Conservation (phyloP, 495 filamentous ascomycete genomes). For the Alectoria sarmentosa region DNA sequence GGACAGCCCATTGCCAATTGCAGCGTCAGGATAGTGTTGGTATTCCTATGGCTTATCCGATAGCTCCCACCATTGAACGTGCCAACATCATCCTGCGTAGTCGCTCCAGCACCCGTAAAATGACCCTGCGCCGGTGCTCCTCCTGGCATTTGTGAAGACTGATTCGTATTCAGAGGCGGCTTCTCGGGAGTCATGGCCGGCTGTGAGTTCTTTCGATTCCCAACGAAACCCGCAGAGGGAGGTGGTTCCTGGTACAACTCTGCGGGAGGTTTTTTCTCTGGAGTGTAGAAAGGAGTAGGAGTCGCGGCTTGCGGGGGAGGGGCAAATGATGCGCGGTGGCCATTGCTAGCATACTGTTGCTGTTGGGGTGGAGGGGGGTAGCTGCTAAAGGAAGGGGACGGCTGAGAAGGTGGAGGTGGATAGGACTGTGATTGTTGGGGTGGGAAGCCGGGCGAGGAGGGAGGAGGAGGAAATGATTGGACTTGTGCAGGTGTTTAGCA, state of each 20-base stretch:
- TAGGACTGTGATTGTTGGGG: conserved; percentile 32
- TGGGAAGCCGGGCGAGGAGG: conserved; percentile 29
- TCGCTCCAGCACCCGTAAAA: conserved; percentile 48
- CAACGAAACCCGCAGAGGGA: conserved; percentile 22
- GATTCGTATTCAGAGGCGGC: conserved; percentile 24
- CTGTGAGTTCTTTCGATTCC: conserved; percentile 21
- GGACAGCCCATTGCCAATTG: conserved; percentile 89
- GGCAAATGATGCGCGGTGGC: conserved; percentile 24
- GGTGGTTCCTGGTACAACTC: conserved; percentile 24
- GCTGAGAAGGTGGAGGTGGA: conserved; percentile 34
- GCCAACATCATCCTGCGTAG: conserved; percentile 69
- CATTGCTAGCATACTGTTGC: conserved; percentile 26
- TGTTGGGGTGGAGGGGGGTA: conserved; percentile 28
- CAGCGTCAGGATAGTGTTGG: conserved; percentile 81
- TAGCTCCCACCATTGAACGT: conserved; percentile 96
- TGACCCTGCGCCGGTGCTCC: conserved; percentile 46
- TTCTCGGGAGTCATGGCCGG: conserved; percentile 26
- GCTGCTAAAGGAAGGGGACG: conserved; percentile 14
- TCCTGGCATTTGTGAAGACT: conserved; percentile 28
- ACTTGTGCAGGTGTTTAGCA: conserved; percentile 14
- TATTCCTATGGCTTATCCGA: conserved; percentile 85
- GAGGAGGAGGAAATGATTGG: conserved; percentile 27
- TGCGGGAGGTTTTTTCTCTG: conserved; percentile 20
- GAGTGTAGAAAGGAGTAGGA: conserved; percentile 12
- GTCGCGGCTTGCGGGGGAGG: conserved; percentile 23